phyloP scores from a whole-genome alignment of 257 asterid genomes.

The Lycium barbarum region DNA sequence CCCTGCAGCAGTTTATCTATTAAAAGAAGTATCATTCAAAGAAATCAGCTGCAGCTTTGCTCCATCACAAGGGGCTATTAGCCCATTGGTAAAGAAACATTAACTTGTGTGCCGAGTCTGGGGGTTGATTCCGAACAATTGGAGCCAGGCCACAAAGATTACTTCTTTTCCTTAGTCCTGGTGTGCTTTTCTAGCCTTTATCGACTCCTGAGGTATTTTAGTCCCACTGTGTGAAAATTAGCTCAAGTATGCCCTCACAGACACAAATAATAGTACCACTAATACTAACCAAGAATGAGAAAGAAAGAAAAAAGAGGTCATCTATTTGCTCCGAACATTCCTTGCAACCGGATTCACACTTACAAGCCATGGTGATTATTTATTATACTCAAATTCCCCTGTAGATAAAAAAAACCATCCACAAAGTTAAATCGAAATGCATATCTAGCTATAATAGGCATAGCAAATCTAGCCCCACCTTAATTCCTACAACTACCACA shows the following conservation, averaged over 20 bases:
- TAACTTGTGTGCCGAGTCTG: background rate
- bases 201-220: background rate
- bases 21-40: background rate
- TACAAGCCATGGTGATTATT: background rate
- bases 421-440: background rate
- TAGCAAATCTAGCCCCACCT: background rate
- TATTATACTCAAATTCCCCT: background rate
- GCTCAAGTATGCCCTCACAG: background rate
- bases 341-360: background rate
- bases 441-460: background rate
- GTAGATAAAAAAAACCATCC: background rate
- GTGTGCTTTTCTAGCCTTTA: background rate
- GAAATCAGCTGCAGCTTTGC: background rate
- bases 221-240: background rate
- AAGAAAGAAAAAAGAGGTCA: background rate
- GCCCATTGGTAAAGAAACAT: background rate
- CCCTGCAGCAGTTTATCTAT: background rate
- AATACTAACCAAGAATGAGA: background rate
- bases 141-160: background rate
- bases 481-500: background rate
- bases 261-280: background rate
- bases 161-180: background rate
- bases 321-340: background rate
- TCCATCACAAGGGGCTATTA: background rate
- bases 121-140: background rate